Conservation (phyloP, 805 yeast species). For the Candida pini region DNA sequence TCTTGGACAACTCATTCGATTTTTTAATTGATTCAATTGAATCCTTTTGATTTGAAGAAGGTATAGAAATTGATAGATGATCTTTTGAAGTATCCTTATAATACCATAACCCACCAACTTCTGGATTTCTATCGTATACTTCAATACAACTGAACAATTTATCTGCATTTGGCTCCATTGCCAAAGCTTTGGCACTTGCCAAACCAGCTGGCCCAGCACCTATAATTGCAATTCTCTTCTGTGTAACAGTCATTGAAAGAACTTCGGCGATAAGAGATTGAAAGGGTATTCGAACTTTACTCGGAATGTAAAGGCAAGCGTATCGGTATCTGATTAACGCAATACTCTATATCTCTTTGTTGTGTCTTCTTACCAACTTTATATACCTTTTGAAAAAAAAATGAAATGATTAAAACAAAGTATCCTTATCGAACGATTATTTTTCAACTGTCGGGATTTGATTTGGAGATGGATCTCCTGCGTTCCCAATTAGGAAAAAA, state of each 20-base stretch:
- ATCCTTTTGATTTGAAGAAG: constrained; percentile 15
- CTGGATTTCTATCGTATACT: constrained; percentile 26
- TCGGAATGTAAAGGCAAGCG: too few relatives aligned
- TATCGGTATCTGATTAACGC: too few relatives aligned
- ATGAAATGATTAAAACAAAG: too few relatives aligned
- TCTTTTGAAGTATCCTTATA: constrained; percentile 24
- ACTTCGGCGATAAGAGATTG: too few relatives aligned
- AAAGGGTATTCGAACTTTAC: too few relatives aligned
- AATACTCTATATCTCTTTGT: too few relatives aligned
- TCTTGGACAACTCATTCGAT: constrained; percentile 6
- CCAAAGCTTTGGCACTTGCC: constrained; percentile 29
- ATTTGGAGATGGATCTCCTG: too few relatives aligned
- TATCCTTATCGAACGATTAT: too few relatives aligned
- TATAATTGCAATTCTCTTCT: constrained; percentile 25
- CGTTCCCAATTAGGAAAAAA: too few relatives aligned
- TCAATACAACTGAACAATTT: constrained; percentile 18
- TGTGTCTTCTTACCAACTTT: too few relatives aligned
- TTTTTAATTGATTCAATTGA: constrained; percentile 13
- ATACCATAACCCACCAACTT: constrained; percentile 31
- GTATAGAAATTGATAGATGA: constrained; percentile 19
- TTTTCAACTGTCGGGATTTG: too few relatives aligned
- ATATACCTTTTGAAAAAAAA: too few relatives aligned
- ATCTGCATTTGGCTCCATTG: constrained; percentile 26
- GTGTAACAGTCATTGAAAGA: neutral
- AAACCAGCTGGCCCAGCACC: constrained; percentile 33